phyloP scores from a whole-genome alignment of 2,329 filamentous ascomycete genomes.

The Fusarium udum region DNA sequence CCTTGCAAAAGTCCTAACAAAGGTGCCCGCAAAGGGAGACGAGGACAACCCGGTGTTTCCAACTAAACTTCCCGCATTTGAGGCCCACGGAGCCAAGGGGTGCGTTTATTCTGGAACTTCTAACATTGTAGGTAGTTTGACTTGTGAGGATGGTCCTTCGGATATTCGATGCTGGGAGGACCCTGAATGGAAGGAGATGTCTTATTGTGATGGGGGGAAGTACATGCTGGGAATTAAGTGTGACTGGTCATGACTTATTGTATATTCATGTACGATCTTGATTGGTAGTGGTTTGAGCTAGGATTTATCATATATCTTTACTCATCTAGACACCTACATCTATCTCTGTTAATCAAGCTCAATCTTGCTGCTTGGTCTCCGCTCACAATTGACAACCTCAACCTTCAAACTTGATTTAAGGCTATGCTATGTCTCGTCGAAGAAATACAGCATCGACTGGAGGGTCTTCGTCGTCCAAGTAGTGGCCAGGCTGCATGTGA shows the following conservation, averaged over 20 bases:
- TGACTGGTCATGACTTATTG: background rate
- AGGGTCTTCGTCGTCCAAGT: background rate
- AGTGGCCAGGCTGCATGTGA: slow-evolving; percentile 12
- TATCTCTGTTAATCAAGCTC: background rate
- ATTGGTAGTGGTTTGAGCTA: background rate
- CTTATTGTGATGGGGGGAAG: background rate
- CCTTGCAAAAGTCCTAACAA: background rate
- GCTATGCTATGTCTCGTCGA: slow-evolving; percentile 9
- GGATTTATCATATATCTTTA: too few relatives aligned
- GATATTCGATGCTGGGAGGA: background rate
- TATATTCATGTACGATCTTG: background rate
- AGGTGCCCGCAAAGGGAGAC: background rate
- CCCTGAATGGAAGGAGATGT: background rate
- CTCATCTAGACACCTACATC: too few relatives aligned
- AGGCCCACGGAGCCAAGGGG: background rate
- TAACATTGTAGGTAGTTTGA: background rate
- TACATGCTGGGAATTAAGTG: background rate
- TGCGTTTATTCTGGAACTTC: background rate
- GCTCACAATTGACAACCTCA: background rate
- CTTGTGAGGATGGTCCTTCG: background rate
- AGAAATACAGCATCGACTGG: slow-evolving; percentile 16
- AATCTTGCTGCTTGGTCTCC: rapidly evolving
- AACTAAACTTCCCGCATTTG: background rate
- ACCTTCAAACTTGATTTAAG: rapidly evolving
- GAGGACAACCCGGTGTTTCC: background rate